Evolutionary conservation across 805 yeast species (phyloP), one percentile per base, ranked within the genome.

Genomic region (Wickerhamiella vanderwaltii): DNA sequence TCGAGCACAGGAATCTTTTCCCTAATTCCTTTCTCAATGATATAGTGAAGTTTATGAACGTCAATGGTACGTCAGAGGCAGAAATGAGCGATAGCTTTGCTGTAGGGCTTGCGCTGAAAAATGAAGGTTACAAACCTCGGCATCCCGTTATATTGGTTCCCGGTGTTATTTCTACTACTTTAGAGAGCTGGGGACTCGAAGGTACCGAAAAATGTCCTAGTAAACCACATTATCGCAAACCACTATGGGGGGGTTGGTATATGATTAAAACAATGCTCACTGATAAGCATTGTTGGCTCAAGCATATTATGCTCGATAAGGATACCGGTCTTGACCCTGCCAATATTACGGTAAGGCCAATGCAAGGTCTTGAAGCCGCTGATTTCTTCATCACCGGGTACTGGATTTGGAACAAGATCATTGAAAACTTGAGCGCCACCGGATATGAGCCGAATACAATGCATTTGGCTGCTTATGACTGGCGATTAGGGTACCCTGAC

Each of bases 381-480:
- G 98, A 91, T 61, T 91, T 85, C 61, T 91, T 91, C 55, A 77
- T 91, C 60, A 83, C 96, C 3, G 98, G 98, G 0, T 91, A 91
- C 60, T 91, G 98, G 98, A 84, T 91, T 53, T 91, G 98, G 98
- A 85, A 84, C 58, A 91, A 91, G 58, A 74, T 91, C 40, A 67
- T 91, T n/a, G 95, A 88, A 60, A 91, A 91, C 54, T 65, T 91
- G 49, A 94, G 95, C 2, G 96, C 84, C 1, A 73, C 91, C 46
- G 95, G 96, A 0, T 91, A 91, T 61, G 94, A 84, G 36, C 88
- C 95, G 2, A 79, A 84, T 51, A 83, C 72, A 53, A 86, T 91
- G 96, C 56, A 71, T 23, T 78, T 87, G 42, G 98, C 97, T 1
- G 71, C 95, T 1, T 91, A 91, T 59, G 98, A 91, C 59, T 91